These are phyloP conservation scores for Physocladia obscura DNA, from an alignment of 192 early-diverging fungal genomes.

Conservation along the genomic window DNA sequence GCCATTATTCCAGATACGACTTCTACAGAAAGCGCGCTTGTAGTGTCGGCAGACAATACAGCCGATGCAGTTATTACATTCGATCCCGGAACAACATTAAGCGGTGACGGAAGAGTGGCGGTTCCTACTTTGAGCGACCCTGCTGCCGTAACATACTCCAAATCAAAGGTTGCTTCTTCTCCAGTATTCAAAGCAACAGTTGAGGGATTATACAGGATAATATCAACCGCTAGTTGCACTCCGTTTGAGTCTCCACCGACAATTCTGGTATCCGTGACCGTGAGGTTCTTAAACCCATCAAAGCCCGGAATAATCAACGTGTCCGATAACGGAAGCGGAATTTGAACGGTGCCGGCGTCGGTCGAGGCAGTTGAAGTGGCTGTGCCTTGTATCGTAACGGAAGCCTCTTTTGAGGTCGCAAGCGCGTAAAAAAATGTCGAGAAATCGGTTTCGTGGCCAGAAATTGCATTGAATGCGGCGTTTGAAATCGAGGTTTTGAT, in stretches of 20 bases:
- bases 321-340: constrained; percentile 5
- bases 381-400: constrained; percentile 4
- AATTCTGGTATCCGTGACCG: background rate
- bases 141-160: background rate
- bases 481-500: background rate
- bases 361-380: background rate
- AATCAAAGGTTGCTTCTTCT: background rate
- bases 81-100: background rate
- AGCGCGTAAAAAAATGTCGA: constrained; percentile 1
- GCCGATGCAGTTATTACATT: background rate
- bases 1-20: background rate
- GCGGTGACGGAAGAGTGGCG: constrained; percentile 1
- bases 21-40: background rate
- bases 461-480: background rate
- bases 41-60: background rate
- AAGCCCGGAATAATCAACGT: constrained; percentile 2
- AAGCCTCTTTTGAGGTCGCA: background rate
- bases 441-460: constrained; percentile 17
- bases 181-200: background rate
- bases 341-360: background rate
- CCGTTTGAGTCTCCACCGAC: constrained; percentile 13
- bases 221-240: background rate
- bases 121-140: background rate
- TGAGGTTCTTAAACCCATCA: background rate
- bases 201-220: constrained; percentile 4